Conservation (phyloP, 164 flowering plant genomes). For the Protea cynaroides region DNA sequence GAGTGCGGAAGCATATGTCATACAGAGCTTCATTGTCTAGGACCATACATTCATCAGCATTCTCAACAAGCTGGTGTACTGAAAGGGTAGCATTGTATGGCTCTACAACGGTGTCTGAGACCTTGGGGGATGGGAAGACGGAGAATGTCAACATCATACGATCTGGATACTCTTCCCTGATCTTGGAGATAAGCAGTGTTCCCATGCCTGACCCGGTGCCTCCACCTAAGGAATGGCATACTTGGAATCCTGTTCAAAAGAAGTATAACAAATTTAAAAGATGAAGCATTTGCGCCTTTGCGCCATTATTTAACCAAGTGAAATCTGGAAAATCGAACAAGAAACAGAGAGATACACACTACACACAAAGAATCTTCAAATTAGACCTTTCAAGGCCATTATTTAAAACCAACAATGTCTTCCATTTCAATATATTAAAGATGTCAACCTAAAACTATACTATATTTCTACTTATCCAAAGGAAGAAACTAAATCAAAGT, state of each 20-base stretch:
- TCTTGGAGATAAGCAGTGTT: neutral
- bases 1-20: constrained; percentile 20
- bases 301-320: no score
- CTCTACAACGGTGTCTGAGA: constrained; percentile 1
- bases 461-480: no score
- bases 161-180: constrained; percentile 4
- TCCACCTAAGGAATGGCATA: constrained; percentile 1
- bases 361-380: no score
- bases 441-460: no score
- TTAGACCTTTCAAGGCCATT: no score
- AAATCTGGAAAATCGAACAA: no score
- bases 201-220: constrained; percentile 3
- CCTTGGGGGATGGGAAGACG: constrained; percentile 1
- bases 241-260: constrained; percentile 1
- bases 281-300: no score
- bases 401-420: no score
- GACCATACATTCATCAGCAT: constrained; percentile 6
- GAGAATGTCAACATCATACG: constrained; percentile 3
- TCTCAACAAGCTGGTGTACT: constrained; percentile 4
- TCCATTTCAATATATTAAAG: no score
- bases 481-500: no score
- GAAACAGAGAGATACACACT: no score
- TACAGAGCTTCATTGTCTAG: constrained; percentile 6
- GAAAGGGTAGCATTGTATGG: constrained; percentile 2
- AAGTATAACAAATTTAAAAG: no score